Evolutionary conservation across 2,329 filamentous ascomycete genomes (phyloP), one percentile per base, ranked within the genome.

Genomic region (Trichoderma sp.): DNA sequence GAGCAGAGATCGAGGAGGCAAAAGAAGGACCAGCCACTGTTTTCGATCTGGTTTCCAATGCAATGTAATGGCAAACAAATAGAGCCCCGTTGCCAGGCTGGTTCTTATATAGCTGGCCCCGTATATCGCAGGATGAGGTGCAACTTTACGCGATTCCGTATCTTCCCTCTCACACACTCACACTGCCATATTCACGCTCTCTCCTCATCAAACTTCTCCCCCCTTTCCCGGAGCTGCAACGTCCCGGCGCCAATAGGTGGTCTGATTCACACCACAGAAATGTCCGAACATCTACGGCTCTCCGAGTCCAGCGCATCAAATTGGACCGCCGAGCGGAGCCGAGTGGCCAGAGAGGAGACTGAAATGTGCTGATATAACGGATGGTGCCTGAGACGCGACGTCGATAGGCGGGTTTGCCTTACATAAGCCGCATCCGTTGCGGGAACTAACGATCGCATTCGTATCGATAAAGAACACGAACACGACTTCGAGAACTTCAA

Each of bases 401-500:
- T 20, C 34, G 53, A 68, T 57, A 58, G 65, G 53, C 65, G 50
- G 43, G 20, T n/a, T 39, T 36, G 34, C 17, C 26, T 65, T 59
- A 71, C 2, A 1, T 71, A 70, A 70, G 59, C 68, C 47, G 67
- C 28, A 32, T 15, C 23, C 36, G 20, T 50, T 34, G 26, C 26
- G 26, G 23, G 23, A 23, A 23, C 23, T 23, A 23, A 23, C 32
- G 23, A 26, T 71, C 68, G 68, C 30, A 50, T 58, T 59, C 36
- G 23, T 58, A 39, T 50, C 59, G 61, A 71, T 71, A 66, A 63
- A 63, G 61, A 71, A 71, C 64, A 71, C 68, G 68, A 43, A 62
- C 20, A 62, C 34, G 59, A 26, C 26, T 28, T 57, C 26, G 39
- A 43, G 12, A 8, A 11, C 20, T 17, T 28, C 7, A 3, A 9